Percentiles rank a stretch among this genome's conserved stretches.
Evolutionary conservation across 805 yeast genomes (phyloP).

Genomic region (Candida palmyrensis): DNA sequence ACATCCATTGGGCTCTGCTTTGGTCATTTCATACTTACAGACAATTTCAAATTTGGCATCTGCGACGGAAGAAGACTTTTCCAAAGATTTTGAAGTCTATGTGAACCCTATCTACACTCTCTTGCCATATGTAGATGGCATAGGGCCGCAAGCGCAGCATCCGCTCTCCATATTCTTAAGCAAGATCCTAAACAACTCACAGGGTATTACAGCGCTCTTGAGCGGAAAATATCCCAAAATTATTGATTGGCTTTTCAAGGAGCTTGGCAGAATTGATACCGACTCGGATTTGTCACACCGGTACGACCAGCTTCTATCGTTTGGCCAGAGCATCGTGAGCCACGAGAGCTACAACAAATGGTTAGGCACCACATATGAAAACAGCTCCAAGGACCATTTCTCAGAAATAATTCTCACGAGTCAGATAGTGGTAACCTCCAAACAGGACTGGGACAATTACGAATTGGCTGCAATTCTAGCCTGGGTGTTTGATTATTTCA

Average conservation of each 20-base stretch:
- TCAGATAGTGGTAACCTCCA: conserved; percentile 34
- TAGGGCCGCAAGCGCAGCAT: no score
- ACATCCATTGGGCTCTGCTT: background rate
- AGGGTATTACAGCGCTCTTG: no score
- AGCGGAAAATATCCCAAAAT: background rate
- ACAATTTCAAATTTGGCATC: conserved; percentile 17
- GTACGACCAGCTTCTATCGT: conserved; percentile 15
- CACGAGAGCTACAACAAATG: conserved; percentile 30
- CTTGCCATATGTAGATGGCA: no score
- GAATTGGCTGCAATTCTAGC: conserved; percentile 33
- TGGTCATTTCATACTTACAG: conserved; percentile 14
- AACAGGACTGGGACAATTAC: conserved; percentile 36
- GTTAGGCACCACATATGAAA: conserved; percentile 6
- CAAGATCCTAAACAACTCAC: no score
- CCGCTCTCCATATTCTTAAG: no score
- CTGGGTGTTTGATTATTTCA: conserved; percentile 34
- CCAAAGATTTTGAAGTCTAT: no score
- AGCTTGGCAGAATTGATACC: conserved; percentile 11
- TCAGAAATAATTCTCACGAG: conserved; percentile 16
- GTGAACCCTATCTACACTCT: no score
- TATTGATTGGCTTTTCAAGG: conserved; percentile 1
- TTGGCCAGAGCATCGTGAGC: conserved; percentile 15
- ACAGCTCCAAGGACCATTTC: background rate
- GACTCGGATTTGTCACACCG: conserved; percentile 7
- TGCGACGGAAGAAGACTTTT: no score